A percentile compares a stretch with the other conserved stretches of the same genome.
Evolutionary conservation across 768 basidiomycete genomes (phyloP).

Genomic region (Leccinum aurantiacum): DNA sequence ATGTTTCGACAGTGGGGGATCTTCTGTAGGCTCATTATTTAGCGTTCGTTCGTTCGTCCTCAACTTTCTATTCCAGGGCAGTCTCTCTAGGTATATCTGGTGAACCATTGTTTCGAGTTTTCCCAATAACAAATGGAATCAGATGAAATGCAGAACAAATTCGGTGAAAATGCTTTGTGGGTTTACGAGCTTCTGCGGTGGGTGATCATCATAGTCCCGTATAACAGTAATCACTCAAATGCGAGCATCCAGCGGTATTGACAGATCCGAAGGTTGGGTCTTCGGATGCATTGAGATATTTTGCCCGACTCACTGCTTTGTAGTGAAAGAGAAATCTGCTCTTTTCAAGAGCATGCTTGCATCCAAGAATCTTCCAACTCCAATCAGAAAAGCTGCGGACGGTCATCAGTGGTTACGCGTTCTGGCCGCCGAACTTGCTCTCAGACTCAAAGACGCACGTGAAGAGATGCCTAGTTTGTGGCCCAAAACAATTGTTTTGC

Average conservation of each 20-base stretch:
- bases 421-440: constrained; percentile 84
- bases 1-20: constrained; percentile 87
- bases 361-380: constrained; percentile 87
- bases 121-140: constrained; percentile 5
- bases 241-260: constrained; percentile 64
- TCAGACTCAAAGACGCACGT: constrained; percentile 82
- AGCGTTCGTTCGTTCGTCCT: constrained; percentile 1
- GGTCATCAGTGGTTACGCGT: constrained; percentile 92
- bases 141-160: constrained; percentile 81
- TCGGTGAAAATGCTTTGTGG: constrained; percentile 86
- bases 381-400: constrained; percentile 69
- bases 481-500: constrained; percentile 90
- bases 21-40: constrained; percentile 60
- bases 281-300: neutral
- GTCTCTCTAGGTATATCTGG: constrained; percentile 54
- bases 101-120: neutral
- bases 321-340: constrained; percentile 83
- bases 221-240: neutral
- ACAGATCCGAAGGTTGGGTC: constrained; percentile 75
- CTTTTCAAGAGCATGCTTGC: constrained; percentile 92
- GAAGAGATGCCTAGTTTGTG: constrained; percentile 71
- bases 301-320: constrained; percentile 2
- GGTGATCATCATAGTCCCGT: constrained; percentile 16
- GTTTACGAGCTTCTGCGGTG: constrained; percentile 88
- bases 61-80: constrained; percentile 37